Conservation (phyloP, 75 land plant species). For the Picea glauca region DNA sequence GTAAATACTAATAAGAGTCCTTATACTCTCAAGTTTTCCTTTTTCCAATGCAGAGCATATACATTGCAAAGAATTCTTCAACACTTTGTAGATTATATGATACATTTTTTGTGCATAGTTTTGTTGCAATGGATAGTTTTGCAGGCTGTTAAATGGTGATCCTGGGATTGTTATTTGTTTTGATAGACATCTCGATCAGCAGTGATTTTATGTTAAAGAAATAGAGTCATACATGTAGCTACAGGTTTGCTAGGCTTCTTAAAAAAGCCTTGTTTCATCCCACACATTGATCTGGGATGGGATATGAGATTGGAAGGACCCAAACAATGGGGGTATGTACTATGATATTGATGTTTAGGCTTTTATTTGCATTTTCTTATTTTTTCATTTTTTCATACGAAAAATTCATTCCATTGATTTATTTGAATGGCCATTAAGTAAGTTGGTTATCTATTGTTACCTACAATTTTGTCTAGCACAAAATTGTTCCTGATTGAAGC, state of each 20-base stretch:
- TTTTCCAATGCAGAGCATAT: not conserved
- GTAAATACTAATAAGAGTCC: slow-evolving; percentile 14
- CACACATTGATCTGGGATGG: not conserved
- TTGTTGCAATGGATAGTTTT: slow-evolving; percentile 2
- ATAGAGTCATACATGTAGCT: not conserved
- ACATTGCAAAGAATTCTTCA: not conserved
- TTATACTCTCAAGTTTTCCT: not conserved
- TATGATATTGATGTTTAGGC: no score
- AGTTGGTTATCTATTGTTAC: no score
- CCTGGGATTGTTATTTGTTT: not conserved
- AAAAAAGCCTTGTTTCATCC: not conserved
- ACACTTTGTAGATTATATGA: not conserved
- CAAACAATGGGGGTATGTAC: no score
- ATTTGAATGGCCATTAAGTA: no score
- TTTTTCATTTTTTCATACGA: not conserved
- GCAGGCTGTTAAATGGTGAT: not conserved
- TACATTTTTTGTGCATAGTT: not conserved
- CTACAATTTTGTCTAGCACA: no score
- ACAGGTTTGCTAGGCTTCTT: not conserved
- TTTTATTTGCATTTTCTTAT: not conserved
- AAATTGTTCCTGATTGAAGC: no score
- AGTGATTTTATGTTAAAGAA: not conserved
- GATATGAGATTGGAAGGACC: not conserved
- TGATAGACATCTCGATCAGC: not conserved
- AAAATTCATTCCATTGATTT: not conserved